Evolutionary conservation across 352 stramenopile genomes (phyloP), one percentile per base, ranked within the genome.

Genomic region (Peronospora belbahrii): DNA sequence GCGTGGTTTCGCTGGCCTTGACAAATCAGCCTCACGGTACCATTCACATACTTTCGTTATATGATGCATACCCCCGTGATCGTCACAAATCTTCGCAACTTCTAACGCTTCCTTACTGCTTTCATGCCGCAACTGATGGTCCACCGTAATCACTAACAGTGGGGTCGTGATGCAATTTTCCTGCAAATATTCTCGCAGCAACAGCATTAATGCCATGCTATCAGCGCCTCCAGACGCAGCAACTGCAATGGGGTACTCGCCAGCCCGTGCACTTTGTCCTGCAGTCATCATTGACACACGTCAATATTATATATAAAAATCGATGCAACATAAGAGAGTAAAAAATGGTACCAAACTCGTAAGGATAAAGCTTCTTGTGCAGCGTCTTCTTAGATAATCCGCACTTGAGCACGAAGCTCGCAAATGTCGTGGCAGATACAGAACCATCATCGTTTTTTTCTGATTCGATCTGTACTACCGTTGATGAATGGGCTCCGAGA

Each of bases 121-220:
- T 48, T 89, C 80, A 0, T 18, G 8, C 6, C 82, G 79, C 17
- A 94, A 58, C 20, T 56, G 59, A 48, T 94, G 82, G 44, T 94
- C 77, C 35, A 94, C 72, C 10, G 76, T 91, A 50, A 94, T 75
- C 5, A 77, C 82, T 14, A 94, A 52, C 7, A 94, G 67, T 30
- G 74, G 71, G 7, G 73, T 85, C 22, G 62, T 45, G 27, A 88
- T 71, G 24, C 48, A 18, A 8, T 72, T 63, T 5, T 49, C n/a
- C 8, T 62, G 49, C 10, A 92, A 28, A 41, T 80, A 78, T 42
- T 91, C 75, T 7, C 57, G 68, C 10, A 94, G 61, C 30, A 94
- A 42, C 33, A 91, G 66, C 61, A 80, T 75, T 39, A 94, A 47
- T 18, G 82, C 76, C 71, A 90, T 86, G 45, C 79, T 91, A 51